Evolutionary conservation across 2,329 filamentous ascomycete species (phyloP).

Genomic region (Aspergillus sergii): DNA sequence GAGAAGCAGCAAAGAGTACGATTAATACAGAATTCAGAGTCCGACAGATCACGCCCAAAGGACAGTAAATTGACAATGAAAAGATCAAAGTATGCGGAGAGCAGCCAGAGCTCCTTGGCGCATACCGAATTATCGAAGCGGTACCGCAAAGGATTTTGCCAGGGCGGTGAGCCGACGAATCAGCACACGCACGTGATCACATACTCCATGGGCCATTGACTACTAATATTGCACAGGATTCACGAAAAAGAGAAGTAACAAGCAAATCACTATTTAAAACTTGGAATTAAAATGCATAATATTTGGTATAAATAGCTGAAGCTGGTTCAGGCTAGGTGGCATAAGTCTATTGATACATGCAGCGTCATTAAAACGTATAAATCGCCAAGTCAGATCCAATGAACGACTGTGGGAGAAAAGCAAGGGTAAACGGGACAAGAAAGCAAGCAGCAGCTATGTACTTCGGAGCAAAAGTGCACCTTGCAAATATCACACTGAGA

Average conservation of each 20-base stretch:
- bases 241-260: not conserved
- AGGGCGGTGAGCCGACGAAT: constrained; percentile 17
- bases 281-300: not conserved
- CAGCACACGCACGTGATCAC: constrained; percentile 8
- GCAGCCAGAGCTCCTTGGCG: constrained; percentile 13
- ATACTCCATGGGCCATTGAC: not conserved
- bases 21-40: not conserved
- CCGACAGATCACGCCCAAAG: not conserved
- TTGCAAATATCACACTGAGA: constrained; percentile 2
- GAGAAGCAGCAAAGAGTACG: not conserved
- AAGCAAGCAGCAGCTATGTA: constrained; percentile 8
- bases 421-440: constrained; percentile 18
- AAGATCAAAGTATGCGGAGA: constrained; percentile 5
- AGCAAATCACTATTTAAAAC: not conserved
- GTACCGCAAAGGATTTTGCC: constrained; percentile 19
- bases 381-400: constrained; percentile 4
- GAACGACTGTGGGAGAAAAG: constrained; percentile 1
- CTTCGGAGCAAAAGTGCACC: not conserved
- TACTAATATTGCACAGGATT: not conserved
- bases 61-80: constrained; percentile 1
- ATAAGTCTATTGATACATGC: constrained; percentile 20
- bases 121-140: constrained; percentile 13
- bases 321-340: not conserved
- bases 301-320: not conserved
- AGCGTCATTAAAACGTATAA: constrained; percentile 19